Base-by-base conservation (phyloP, 352 stramenopile genomes). In the Peronospora belbahrii region DNA sequence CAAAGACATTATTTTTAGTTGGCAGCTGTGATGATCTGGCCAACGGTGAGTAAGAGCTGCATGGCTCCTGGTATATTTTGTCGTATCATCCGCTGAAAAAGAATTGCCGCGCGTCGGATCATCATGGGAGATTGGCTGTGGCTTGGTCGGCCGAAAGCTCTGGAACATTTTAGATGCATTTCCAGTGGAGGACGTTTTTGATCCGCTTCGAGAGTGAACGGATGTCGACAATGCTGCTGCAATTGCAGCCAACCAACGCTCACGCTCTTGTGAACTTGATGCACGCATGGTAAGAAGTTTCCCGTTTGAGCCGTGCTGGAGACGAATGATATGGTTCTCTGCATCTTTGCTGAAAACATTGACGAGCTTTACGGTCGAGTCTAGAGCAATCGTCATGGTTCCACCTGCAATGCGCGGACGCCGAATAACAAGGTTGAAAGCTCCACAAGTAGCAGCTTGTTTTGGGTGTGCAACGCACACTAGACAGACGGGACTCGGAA, bases 351-450 rank as follows among this genome's bases (percentile, higher is more conserved):
- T 15, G 17, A 15, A 27, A 6, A 13, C 10, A 24, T 41, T 48
- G 6, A 47, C 27, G 11, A 65, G 2, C 10, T 39, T 48, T 6
- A 51, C 45, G 2, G 34, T 61, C 5, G 51, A 46, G 35, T 65
- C 44, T 20, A 65, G 44, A 10, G 50, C 25, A 5, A 61, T 56
- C 2, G 34, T 61, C 38, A 65, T 38, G 3, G 34, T 50, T 7
- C 51, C 41, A 4, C 56, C 56, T 5, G 40, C 44, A 14, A 65
- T 35, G n/a, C 44, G 56, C 14, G 51, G 44, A 31, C 56, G 50
- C 23, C 60, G 39, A 20, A 65, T 39, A 17, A 61, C 35, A 28
- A 65, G 51, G 18, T 53, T 56, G 23, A 52, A 56, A 5, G 4
- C 17, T 7, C 50, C 35, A 22, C 22, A 17, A 6, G 13, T 27